Evolutionary conservation across 139 green algal genomes (phyloP), one percentile per base, ranked within the genome.

Genomic region (Closterium sp.): DNA sequence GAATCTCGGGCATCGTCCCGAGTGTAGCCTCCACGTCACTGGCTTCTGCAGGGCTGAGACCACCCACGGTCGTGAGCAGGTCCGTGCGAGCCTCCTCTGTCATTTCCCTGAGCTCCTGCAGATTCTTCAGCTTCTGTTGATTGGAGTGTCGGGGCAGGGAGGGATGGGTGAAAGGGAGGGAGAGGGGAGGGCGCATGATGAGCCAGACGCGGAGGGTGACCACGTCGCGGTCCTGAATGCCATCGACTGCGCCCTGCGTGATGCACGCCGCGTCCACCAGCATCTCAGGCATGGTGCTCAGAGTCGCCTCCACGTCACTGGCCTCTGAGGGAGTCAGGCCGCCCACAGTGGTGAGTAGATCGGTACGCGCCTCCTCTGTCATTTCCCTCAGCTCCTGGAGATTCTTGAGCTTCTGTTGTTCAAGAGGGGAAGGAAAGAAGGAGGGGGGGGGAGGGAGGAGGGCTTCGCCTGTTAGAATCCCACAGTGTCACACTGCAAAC

Each of bases 131-230:
- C 31, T 94, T 94, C 90, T 94, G 91, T 88, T 70, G 45, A 70
- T 70, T 70, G 45, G 45, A 4, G 45, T 22, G 45, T 2, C 45
- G 11, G 9, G 9, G 45, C 3, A 13, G 45, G 10, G 85, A 24
- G 94, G 94, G 22, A 84, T 92, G 90, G 32, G 32, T 94, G 88
- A 1, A 91, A 84, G 27, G 84, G 28, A 38, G 87, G 34, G 11
- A 34, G 31, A 62, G 34, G 1, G 21, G n/a, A 9, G 73, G 89
- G 4, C 91, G 45, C 32, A 95, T 70, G 31, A 50, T 50, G 34
- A 95, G 31, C 92, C 92, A 94, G 24, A 73, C 90, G n/a, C 28
- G 92, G 13, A 94, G 73, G 32, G 93, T 96, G 4, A 95, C 93
- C 28, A 94, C 19, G 88, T 95, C 94, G 24, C 45, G 86, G 85